These are phyloP conservation scores for Sugiyamaella qingdaonensis DNA, from an alignment of 805 yeast species.

Conservation along the genomic window DNA sequence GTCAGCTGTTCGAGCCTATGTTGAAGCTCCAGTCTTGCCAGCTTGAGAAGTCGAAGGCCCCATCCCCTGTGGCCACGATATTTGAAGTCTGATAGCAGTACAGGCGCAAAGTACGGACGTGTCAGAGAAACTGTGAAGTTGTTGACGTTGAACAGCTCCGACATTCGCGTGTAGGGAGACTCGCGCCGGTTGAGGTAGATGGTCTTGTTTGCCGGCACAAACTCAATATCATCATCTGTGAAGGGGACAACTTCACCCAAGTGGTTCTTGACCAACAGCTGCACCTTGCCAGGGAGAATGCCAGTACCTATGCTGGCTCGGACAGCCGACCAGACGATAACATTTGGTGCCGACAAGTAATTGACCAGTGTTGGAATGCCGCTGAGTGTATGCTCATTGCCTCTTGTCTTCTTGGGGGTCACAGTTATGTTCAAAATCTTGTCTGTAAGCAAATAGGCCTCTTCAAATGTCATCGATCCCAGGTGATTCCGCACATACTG, in stretches of 20 bases:
- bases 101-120: constrained; percentile 88
- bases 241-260: constrained; percentile 40
- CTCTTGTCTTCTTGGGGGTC: constrained; percentile 61
- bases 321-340: constrained; percentile 84
- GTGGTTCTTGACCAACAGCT: constrained; percentile 53
- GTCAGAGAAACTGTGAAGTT: constrained; percentile 89
- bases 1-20: constrained; percentile 81
- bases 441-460: constrained; percentile 76
- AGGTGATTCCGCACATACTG: constrained; percentile 70
- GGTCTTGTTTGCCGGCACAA: constrained; percentile 40
- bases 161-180: constrained; percentile 79
- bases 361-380: constrained; percentile 49
- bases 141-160: constrained; percentile 92
- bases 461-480: constrained; percentile 88
- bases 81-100: constrained; percentile 75
- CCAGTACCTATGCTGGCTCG: constrained; percentile 66
- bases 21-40: constrained; percentile 71
- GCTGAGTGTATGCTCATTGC: constrained; percentile 2
- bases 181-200: constrained; percentile 39
- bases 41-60: constrained; percentile 44
- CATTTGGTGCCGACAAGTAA: constrained; percentile 90
- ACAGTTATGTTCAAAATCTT: constrained; percentile 78
- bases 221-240: constrained; percentile 29
- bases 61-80: constrained; percentile 46
- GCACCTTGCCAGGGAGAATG: constrained; percentile 57